These are phyloP conservation scores for Blastocystis sp. DNA, from an alignment of 352 stramenopile genomes.

Conservation along the genomic window DNA sequence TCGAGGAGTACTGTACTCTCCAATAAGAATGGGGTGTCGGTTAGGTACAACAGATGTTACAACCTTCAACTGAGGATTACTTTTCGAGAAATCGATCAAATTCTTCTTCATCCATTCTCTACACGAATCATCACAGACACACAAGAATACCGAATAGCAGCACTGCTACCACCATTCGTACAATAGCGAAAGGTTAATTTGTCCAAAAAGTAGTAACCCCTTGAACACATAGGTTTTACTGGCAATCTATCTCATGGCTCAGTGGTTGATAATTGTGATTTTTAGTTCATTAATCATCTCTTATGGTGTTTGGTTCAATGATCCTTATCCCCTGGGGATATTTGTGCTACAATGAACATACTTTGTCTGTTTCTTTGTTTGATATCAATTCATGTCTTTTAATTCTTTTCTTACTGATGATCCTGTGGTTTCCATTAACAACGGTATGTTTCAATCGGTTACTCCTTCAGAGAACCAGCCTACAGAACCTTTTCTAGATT, in stretches of 20 bases:
- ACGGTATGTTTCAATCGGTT: neutral
- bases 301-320: no score
- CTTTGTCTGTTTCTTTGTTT: constrained; percentile 6
- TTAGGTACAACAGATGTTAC: constrained; percentile 1
- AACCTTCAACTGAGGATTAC: constrained; percentile 52
- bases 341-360: neutral
- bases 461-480: neutral
- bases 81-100: constrained; percentile 32
- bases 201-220: constrained; percentile 59
- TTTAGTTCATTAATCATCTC: no score
- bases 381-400: neutral
- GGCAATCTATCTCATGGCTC: neutral
- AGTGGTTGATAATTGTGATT: no score
- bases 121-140: neutral
- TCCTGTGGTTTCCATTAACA: neutral
- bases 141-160: neutral
- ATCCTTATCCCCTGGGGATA: neutral
- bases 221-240: constrained; percentile 26
- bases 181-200: constrained; percentile 51
- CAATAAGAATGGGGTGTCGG: constrained; percentile 47
- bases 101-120: constrained; percentile 62
- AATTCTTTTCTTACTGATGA: neutral
- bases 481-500: neutral
- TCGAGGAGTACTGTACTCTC: constrained; percentile 28
- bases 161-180: constrained; percentile 50